phyloP scores from a whole-genome alignment of 495 filamentous ascomycete genomes.

The Copromyces sp. region DNA sequence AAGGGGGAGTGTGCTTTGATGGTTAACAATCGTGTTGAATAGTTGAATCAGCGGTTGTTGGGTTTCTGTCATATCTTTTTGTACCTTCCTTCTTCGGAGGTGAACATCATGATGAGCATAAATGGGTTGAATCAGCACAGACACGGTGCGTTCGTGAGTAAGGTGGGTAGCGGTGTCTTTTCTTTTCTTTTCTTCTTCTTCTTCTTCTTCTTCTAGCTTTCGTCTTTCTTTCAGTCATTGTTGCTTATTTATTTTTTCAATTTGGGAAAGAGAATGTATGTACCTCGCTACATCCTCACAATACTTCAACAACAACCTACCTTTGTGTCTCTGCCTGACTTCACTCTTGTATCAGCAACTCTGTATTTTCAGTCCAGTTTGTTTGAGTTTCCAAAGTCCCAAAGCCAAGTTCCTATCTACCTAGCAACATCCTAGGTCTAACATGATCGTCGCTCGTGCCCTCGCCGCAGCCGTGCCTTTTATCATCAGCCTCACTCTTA shows the following conservation, averaged over 20 bases:
- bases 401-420: background rate
- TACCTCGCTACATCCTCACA: background rate
- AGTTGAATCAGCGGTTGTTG: background rate
- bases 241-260: background rate
- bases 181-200: accelerated
- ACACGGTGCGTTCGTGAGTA: background rate
- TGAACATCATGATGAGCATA: too few relatives aligned
- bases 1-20: background rate
- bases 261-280: background rate
- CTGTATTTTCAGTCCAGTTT: too few relatives aligned
- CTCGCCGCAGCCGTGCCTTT: background rate
- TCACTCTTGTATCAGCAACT: background rate
- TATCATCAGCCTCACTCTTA: background rate
- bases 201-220: background rate
- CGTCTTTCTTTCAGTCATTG: too few relatives aligned
- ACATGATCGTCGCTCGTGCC: background rate
- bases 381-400: background rate
- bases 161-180: background rate
- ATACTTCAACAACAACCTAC: background rate
- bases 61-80: background rate
- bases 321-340: background rate
- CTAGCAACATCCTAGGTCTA: background rate
- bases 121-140: background rate
- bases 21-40: background rate
- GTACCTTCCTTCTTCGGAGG: background rate